Evolutionary conservation across 192 early-diverging fungal species (phyloP), one percentile per base, ranked within the genome.

Genomic region (Allomyces macrogynus): DNA sequence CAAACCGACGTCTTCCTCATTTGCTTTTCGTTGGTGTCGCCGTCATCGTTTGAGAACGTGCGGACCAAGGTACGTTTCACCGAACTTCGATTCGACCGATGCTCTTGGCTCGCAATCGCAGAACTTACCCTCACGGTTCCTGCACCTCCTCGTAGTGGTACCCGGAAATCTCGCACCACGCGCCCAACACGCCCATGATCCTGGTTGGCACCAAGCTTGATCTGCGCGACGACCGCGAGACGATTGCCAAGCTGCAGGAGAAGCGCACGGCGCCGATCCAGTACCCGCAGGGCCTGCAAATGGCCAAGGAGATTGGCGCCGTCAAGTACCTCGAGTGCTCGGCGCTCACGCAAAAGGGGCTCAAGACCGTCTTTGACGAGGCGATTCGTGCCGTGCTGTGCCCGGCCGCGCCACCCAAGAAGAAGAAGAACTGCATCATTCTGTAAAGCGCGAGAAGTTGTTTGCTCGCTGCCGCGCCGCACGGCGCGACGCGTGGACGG

Each of bases 1-100:
- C 95, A 97, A 71, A 97, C 95, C 9, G 95, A 97, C 73, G 92
- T 97, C 22, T 97, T 97, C 77, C 79, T 97, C 66, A 86, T 97
- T 70, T 97, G 95, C 79, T 97, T 97, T 73, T 97, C 95, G 61
- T 76, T 97, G 62, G 92, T 95, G 68, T 88, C 85, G 64, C 95
- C 92, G 69, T 87, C 92, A 54, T 93, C 90, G 43, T 97, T 90
- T 70, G 94, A 97, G 77, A 97, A 97, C 76, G 91, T 95, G 65
- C 82, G 88, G 75, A 87, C 91, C 73, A 97, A 97, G 84, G 89
- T 88, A 77, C 32, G 1, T 49, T 12, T 24, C n/a, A 12, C 14
- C 10, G 27, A 23, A n/a, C n/a, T n/a, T n/a, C 1, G 24, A 24
- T 25, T 54, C 11, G n/a, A 26, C 26, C 26, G 26, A 26, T 26